A percentile compares a stretch with the other conserved stretches of the same genome.
Evolutionary conservation across 2,329 filamentous ascomycete genomes (phyloP).

Genomic region (Cytospora chrysosperma): DNA sequence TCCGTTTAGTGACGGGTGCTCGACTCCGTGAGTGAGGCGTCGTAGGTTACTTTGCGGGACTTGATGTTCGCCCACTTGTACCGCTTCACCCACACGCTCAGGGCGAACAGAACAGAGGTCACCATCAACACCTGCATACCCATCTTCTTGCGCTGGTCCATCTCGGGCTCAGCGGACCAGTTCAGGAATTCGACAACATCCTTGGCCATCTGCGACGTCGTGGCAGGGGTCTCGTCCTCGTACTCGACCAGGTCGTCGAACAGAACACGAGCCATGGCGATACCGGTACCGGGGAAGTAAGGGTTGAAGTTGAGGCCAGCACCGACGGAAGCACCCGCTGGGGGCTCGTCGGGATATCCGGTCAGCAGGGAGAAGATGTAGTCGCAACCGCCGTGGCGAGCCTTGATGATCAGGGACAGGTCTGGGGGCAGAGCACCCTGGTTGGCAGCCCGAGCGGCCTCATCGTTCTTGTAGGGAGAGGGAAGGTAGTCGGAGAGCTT

Average conservation of each 20-base stretch:
- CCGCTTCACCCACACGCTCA: constrained; percentile 97
- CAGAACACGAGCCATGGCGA: constrained; percentile 97
- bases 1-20: constrained; percentile 46
- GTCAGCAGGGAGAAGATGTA: constrained; percentile 98
- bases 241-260: constrained; percentile 98
- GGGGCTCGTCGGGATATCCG: constrained; percentile 94
- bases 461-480: constrained; percentile 96
- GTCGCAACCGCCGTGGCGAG: constrained; percentile 93
- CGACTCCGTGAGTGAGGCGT: constrained; percentile 65
- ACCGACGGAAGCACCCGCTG: constrained; percentile 81
- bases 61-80: constrained; percentile 99
- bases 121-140: constrained; percentile 93
- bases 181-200: constrained; percentile 98
- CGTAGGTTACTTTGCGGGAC: constrained; percentile 90
- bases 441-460: constrained; percentile 96
- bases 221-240: constrained; percentile 91
- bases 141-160: constrained; percentile 99
- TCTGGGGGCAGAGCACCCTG: constrained; percentile 96
- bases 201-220: constrained; percentile 99
- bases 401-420: constrained; percentile 97
- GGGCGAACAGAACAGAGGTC: constrained; percentile 72
- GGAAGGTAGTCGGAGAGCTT: constrained; percentile 98
- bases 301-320: constrained; percentile 99
- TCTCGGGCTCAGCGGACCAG: constrained; percentile 98
- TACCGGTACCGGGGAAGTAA: constrained; percentile 98